Evolutionary conservation across 345 rosid species (phyloP), one percentile per base, ranked within the genome.

Genomic region (Dipteronia dyeriana): DNA sequence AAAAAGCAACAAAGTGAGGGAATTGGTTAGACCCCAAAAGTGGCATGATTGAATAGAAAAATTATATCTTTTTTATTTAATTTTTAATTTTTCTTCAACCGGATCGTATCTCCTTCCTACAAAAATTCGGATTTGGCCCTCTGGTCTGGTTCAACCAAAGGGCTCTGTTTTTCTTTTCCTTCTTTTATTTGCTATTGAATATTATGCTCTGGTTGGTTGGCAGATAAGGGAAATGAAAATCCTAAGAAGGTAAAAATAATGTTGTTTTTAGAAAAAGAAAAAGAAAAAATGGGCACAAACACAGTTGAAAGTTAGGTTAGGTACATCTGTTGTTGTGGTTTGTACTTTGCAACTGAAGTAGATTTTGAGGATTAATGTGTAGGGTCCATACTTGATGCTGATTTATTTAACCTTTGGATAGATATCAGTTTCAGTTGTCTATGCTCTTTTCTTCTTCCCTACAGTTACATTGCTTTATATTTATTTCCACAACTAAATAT

Each of bases 21-120:
- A 73, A 38, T 73, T 8, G 26, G 51, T 45, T 13, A 68, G 70
- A 89, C 89, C 93, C 88, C 75, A 81, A 80, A 85, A 84, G 83
- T 82, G 79, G 86, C 89, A 86, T 86, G 75, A 76, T 82, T 79
- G 82, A 39, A 76, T 60, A 57, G 23, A 43, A 65, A 51, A 22
- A 1, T 9, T 11, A 41, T 59, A 6, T 59, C 8, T 20, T 7
- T 59, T 59, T 59, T 57, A n/a, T 57, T 11, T n/a, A n/a, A n/a
- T n/a, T n/a, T n/a, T n/a, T n/a, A n/a, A 39, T n/a, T 59, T 20
- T 59, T 59, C 17, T 20, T 9, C 63, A 59, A 19, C 9, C 26
- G 6, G 26, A 34, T 59, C 1, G 54, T 71, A 1, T 70, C 68
- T 72, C 83, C 80, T 79, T 68, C 80, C 73, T 26, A 82, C 68